Percentiles rank a stretch among this genome's conserved stretches.
Conservation (phyloP, 139 green algal species). For the Closterium sp. region DNA sequence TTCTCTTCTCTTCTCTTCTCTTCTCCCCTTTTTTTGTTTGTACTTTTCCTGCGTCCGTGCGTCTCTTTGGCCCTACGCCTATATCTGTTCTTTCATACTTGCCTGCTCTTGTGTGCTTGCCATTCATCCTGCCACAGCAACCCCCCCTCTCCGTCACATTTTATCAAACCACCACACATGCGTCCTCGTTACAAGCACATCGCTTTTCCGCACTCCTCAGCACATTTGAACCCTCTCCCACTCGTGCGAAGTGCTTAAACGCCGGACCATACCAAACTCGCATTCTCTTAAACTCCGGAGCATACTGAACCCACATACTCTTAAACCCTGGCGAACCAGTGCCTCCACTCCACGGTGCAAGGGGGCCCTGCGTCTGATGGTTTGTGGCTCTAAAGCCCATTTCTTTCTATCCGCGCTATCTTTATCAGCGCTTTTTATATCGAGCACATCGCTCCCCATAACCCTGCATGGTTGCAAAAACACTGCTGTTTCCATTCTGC, state of each 20-base stretch:
- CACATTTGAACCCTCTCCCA: not conserved
- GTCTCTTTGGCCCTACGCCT: not conserved
- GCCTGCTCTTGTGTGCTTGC: not conserved
- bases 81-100: not conserved
- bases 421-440: too few species aligned
- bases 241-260: too few species aligned
- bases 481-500: too few species aligned
- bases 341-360: not conserved
- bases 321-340: not conserved
- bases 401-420: not conserved
- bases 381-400: not conserved
- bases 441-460: too few species aligned
- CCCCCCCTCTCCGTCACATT: not conserved
- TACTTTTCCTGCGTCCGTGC: constrained; percentile 36
- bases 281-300: not conserved
- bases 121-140: not conserved
- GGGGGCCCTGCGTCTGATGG: not conserved
- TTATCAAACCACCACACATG: not conserved
- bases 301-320: not conserved
- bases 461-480: too few species aligned
- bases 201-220: not conserved
- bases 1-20: constrained; percentile 31
- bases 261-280: not conserved
- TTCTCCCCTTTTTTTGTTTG: constrained; percentile 25
- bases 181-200: not conserved